Conservation (phyloP, 2,329 filamentous ascomycete genomes). For the Knufia petricola region DNA sequence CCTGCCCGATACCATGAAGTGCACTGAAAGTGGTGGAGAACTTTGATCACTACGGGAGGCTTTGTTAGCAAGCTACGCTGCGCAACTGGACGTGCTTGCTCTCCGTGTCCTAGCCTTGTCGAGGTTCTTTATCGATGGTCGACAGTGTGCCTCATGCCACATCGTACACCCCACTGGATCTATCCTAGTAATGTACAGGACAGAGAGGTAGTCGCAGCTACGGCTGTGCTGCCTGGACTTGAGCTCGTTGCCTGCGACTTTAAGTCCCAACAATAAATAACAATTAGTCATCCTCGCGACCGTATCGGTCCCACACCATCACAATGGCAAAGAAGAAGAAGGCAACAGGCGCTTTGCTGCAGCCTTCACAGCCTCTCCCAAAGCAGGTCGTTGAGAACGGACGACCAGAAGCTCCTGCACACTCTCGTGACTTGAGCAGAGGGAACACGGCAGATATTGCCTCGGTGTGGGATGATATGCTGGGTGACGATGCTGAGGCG, state of each 20-base stretch:
- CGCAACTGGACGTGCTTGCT: too few relatives aligned
- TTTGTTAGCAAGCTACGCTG: too few relatives aligned
- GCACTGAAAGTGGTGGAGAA: too few relatives aligned
- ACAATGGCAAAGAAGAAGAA: slow-evolving; percentile 9
- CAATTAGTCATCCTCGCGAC: neutral
- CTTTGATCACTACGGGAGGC: too few relatives aligned
- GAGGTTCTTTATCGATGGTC: neutral
- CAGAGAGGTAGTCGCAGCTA: slow-evolving; percentile 2
- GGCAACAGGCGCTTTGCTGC: neutral
- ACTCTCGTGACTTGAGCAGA: neutral
- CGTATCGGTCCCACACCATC: neutral
- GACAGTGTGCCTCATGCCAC: neutral
- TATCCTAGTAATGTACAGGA: too few relatives aligned
- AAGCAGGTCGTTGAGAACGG: neutral
- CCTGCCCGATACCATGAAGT: too few relatives aligned
- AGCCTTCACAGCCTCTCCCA: neutral
- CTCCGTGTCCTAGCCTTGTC: neutral
- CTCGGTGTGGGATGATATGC: slow-evolving; percentile 2
- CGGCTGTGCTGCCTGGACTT: slow-evolving; percentile 5
- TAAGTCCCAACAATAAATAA: neutral
- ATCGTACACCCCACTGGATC: neutral
- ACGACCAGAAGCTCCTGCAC: neutral
- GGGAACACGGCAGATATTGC: slow-evolving; percentile 5
- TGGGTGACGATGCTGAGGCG: neutral
- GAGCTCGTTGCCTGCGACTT: neutral